Percentiles rank a stretch among this genome's conserved stretches.
Conservation (phyloP, 2,329 filamentous ascomycete genomes). For the Alternaria sp. region DNA sequence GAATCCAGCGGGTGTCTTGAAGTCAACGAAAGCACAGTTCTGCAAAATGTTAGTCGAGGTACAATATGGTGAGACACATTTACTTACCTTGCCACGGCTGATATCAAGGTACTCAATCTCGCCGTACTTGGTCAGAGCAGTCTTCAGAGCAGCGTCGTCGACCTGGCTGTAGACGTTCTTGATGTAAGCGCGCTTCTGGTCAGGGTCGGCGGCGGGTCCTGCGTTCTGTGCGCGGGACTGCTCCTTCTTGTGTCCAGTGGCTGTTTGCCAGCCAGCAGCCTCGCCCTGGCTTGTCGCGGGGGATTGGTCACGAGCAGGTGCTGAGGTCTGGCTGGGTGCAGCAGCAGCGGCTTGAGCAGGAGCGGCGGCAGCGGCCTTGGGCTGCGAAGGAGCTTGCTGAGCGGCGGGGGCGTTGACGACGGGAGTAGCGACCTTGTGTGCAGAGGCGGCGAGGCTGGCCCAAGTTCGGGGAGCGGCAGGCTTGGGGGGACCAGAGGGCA, state of each 20-base stretch:
- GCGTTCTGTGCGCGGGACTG: constrained; percentile 76
- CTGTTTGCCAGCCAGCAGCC: constrained; percentile 83
- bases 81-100: constrained; percentile 74
- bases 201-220: constrained; percentile 69
- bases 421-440: constrained; percentile 53
- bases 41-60: constrained; percentile 49
- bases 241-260: constrained; percentile 78
- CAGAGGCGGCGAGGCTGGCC: constrained; percentile 71
- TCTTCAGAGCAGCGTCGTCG: constrained; percentile 73
- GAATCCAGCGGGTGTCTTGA: constrained; percentile 80
- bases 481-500: constrained; percentile 65
- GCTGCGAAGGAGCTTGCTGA: constrained; percentile 41
- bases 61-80: not conserved
- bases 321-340: constrained; percentile 39
- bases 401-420: constrained; percentile 46
- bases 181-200: constrained; percentile 84
- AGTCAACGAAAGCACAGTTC: constrained; percentile 98
- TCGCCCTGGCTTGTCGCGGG: constrained; percentile 59
- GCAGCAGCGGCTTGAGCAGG: constrained; percentile 41
- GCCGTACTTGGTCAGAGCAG: constrained; percentile 72
- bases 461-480: constrained; percentile 68
- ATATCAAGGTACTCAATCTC: constrained; percentile 70
- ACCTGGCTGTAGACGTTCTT: constrained; percentile 95
- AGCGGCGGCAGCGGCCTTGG: constrained; percentile 38
- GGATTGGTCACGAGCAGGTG: constrained; percentile 47